Percentiles rank a stretch among this genome's conserved stretches.
phyloP scores from a whole-genome alignment of 371 early-diverging fungal genomes.

The Syncephalastrum sp. region DNA sequence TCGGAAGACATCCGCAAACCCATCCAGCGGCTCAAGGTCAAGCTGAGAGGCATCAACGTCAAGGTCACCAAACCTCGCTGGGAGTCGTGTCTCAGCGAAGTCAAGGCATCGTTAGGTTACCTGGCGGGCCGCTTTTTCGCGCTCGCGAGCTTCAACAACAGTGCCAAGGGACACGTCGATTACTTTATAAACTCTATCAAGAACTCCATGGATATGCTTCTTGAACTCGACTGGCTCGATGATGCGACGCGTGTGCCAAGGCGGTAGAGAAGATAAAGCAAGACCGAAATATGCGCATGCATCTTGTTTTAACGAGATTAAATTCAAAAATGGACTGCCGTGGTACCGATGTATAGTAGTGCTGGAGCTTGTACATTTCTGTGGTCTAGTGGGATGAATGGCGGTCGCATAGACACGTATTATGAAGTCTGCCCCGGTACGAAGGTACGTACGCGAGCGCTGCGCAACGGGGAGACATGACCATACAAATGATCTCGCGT shows the following conservation, averaged over 20 bases:
- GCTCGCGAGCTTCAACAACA: constrained; percentile 42
- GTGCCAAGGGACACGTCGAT: constrained; percentile 21
- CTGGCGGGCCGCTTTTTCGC: constrained; percentile 58
- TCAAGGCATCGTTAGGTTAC: constrained; percentile 44
- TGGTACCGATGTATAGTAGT: too few relatives aligned
- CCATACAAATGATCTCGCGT: too few relatives aligned
- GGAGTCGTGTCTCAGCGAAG: constrained; percentile 40
- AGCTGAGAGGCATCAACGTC: constrained; percentile 27
- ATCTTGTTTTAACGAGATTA: not conserved
- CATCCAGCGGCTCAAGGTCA: constrained; percentile 17
- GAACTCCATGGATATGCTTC: constrained; percentile 31
- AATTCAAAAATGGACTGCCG: constrained; percentile 15
- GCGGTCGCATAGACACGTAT: too few relatives aligned
- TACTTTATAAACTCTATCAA: constrained; percentile 35
- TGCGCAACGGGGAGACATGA: too few relatives aligned
- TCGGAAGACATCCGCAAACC: constrained; percentile 18
- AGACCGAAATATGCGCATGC: too few relatives aligned
- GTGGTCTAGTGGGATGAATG: too few relatives aligned
- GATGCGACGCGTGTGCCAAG: constrained; percentile 32
- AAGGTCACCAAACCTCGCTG: constrained; percentile 38
- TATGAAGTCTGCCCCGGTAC: too few relatives aligned
- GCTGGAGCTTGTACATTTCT: too few relatives aligned
- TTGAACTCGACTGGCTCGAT: constrained; percentile 55
- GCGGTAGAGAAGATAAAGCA: constrained; percentile 46
- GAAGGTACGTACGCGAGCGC: too few relatives aligned